Base-by-base conservation (phyloP, 345 rosid genomes). In the Geranium brycei region DNA sequence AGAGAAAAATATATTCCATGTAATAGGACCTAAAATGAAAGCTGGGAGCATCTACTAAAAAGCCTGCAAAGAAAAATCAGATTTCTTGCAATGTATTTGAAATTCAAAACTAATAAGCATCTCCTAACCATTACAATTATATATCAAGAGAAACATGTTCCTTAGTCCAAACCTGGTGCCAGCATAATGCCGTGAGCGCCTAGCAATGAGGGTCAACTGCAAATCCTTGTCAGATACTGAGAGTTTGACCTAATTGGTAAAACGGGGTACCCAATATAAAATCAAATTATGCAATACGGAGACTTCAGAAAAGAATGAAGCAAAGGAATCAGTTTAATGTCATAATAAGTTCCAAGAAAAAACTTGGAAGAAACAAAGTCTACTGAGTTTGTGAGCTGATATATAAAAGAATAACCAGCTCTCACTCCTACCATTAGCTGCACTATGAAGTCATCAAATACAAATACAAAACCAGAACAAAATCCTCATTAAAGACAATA, bases 181-280 rank as follows among this genome's bases (percentile, higher is more conserved):
- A 73, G 99, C 99, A 81, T 83, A 93, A 77, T 93, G 91, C 41
- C 96, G 85, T 38, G 99, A 93, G 14, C 99, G 85, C 63, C 99
- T 87, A 4, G 99, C 83, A 64, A 93, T 88, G 18, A 93, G 85
- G 66, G 95, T 87, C 71, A 90, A 70, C 72, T 73, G 82, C 69
- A 90, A 77, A 67, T 79, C 87, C 76, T 72, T 85, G 71, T 81
- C 91, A 35, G 83, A 75, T 41, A 81, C 82, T 30, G 91, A 78
- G 68, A 82, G 84, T 64, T 79, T 79, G 68, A 81, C 85, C 97
- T 93, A 77, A 41, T 78, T 64, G 66, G 10, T 31, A 73, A 66
- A 63, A 13, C 65, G 66, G 60, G 68, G 69, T 77, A 72, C 64
- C 53, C 7, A 2, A 47, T 47, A 13, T 47, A 8, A 47, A 8